These are phyloP conservation scores for Chaetomiaceae sp. DNA, from an alignment of 2,329 filamentous ascomycete genomes.

Conservation along the genomic window DNA sequence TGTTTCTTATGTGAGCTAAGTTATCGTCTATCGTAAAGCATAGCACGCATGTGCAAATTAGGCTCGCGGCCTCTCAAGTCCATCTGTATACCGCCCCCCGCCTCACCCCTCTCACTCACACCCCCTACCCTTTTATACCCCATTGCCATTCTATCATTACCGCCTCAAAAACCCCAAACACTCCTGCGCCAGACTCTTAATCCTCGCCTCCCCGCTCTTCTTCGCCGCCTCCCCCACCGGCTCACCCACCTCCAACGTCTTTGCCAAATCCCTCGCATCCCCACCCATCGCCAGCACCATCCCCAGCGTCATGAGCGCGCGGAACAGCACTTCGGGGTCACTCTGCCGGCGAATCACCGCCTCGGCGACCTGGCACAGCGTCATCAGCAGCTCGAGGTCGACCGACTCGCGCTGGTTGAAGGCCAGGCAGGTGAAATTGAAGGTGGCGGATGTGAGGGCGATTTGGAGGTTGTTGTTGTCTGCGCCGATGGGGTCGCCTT, in stretches of 20 bases:
- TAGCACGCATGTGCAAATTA: not conserved
- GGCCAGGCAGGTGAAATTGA: constrained; percentile 79
- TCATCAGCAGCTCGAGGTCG: constrained; percentile 42
- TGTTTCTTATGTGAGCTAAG: not conserved
- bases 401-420: constrained; percentile 44
- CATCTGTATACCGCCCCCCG: too few relatives aligned
- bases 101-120: too few relatives aligned
- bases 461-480: constrained; percentile 76
- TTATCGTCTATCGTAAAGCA: not conserved
- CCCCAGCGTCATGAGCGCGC: constrained; percentile 75
- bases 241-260: constrained; percentile 38
- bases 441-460: constrained; percentile 73
- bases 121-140: not conserved
- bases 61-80: too few relatives aligned
- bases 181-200: constrained; percentile 46
- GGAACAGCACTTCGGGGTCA: constrained; percentile 80
- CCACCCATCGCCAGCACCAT: constrained; percentile 64
- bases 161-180: constrained; percentile 31
- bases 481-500: constrained; percentile 44
- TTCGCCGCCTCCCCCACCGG: constrained; percentile 43
- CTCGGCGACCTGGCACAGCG: constrained; percentile 50
- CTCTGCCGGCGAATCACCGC: constrained; percentile 60
- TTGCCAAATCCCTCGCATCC: constrained; percentile 39
- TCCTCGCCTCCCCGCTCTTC: constrained; percentile 42
- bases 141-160: not conserved